These are phyloP conservation scores for Saksenaea vasiformis DNA, from an alignment of 371 early-diverging fungal genomes.

Conservation along the genomic window DNA sequence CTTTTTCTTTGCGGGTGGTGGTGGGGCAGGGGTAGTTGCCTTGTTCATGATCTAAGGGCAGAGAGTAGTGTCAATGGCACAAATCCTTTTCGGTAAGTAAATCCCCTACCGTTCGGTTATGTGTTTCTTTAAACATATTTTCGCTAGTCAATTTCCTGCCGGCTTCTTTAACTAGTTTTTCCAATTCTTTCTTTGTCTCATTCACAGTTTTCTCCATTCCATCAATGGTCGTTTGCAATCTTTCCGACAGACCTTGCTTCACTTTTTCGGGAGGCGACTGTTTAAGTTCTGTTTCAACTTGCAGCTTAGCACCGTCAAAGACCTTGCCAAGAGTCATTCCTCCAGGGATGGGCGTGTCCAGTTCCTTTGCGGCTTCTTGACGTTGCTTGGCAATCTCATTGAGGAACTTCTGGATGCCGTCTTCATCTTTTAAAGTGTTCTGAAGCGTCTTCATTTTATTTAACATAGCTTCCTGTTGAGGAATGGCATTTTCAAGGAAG, in stretches of 20 bases:
- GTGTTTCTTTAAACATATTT: slow-evolving; percentile 74
- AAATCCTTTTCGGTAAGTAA: neutral
- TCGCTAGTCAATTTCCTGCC: slow-evolving; percentile 78
- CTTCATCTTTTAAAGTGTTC: slow-evolving; percentile 8
- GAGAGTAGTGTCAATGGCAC: neutral
- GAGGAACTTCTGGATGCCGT: slow-evolving; percentile 22
- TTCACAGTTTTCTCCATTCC: slow-evolving; percentile 31
- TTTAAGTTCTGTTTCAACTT: slow-evolving; percentile 28
- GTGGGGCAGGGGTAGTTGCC: slow-evolving; percentile 26
- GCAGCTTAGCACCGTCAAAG: slow-evolving; percentile 22
- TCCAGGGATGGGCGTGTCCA: slow-evolving; percentile 1
- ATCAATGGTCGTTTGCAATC: slow-evolving; percentile 11
- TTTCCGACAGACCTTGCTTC: slow-evolving; percentile 25
- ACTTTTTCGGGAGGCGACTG: slow-evolving; percentile 24
- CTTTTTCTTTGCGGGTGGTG: slow-evolving; percentile 35
- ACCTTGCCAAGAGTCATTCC: slow-evolving; percentile 17
- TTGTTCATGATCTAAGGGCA: slow-evolving; percentile 54
- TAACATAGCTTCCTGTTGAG: slow-evolving; percentile 57
- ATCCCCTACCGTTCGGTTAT: slow-evolving; percentile 67
- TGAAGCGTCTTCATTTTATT: slow-evolving; percentile 41
- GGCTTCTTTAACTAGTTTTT: slow-evolving; percentile 63
- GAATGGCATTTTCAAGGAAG: slow-evolving; percentile 59
- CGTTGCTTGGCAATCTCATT: slow-evolving; percentile 36
- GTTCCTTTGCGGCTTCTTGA: slow-evolving; percentile 28
- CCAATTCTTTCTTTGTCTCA: slow-evolving; percentile 49